Percentiles rank a stretch among this genome's conserved stretches.
Evolutionary conservation across 306 rosid genomes (phyloP).

Genomic region (Trifolium subterraneum): DNA sequence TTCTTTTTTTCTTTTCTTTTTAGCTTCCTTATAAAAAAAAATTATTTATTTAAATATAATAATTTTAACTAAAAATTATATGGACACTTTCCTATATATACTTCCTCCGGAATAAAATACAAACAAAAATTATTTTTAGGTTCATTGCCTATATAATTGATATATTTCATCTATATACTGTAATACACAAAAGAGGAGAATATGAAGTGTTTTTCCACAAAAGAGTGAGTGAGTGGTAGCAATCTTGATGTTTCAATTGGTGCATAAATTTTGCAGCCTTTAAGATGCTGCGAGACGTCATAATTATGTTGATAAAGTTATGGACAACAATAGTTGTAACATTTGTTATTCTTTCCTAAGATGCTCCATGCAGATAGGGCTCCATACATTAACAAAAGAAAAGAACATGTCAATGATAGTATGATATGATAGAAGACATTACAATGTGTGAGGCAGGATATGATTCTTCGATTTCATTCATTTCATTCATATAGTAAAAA

Average conservation of each 20-base stretch:
- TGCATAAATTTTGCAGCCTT: constrained; percentile 14
- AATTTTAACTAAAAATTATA: too few species aligned
- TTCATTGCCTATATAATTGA: too few species aligned
- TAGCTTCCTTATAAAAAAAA: too few species aligned
- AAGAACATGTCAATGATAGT: not conserved
- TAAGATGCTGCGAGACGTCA: constrained; percentile 6
- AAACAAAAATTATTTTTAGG: too few species aligned
- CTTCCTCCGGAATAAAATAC: too few species aligned
- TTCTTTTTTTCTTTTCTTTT: too few species aligned
- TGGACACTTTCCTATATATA: too few species aligned
- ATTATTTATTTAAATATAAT: too few species aligned
- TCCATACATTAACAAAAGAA: constrained; percentile 26
- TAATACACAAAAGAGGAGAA: too few species aligned
- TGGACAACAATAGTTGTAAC: constrained; percentile 14
- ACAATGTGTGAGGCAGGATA: constrained; percentile 1
- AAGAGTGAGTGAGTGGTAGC: not conserved
- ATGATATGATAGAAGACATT: constrained; percentile 20
- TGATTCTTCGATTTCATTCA: not conserved
- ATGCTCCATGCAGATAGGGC: constrained; percentile 29
- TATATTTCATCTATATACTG: too few species aligned
- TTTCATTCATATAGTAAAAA: not conserved
- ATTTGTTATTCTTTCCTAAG: constrained; percentile 21
- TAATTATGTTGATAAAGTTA: constrained; percentile 37
- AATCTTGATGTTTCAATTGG: not conserved
- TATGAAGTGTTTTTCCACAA: too few species aligned